Evolutionary conservation across 2,329 filamentous ascomycete genomes (phyloP), one percentile per base, ranked within the genome.

Genomic region (Hymenoscyphus repandus): DNA sequence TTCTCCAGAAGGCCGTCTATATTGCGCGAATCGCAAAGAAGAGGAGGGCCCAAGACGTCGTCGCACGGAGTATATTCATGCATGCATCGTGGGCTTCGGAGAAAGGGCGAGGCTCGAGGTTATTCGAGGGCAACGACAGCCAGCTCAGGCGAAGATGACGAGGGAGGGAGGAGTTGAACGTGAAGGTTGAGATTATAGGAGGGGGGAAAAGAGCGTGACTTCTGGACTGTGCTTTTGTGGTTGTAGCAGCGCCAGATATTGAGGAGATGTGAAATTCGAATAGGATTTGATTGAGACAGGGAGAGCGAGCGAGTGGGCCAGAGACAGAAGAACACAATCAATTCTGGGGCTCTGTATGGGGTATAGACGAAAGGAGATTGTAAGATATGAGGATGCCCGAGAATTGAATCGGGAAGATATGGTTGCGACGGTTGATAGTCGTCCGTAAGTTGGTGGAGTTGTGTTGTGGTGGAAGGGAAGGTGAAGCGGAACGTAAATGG

Each of bases 41-140:
- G 47, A 48, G 22, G 36, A 49, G 43, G 18, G 40, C 37, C 36
- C 45, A 41, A 51, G 47, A 54, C 50, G 52, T 55, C 52, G 53
- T 58, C 52, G 59, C 54, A 59, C 49, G 55, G 58, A 57, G 39
- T 54, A 56, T 54, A 50, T 55, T 57, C 60, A 62, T 52, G 57
- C 62, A 61, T 54, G 54, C 63, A 65, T 63, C 52, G 51, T 59
- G 57, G 45, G 43, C 40, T 49, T 42, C 32, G 39, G 50, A 36
- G 30, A 13, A 12, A 45, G 15, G n/a, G n/a, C 13, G 18, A 7
- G 30, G 38, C 32, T 39, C 30, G 37, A 32, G 44, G 48, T 27
- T 15, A 12, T 36, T 45, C 30, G 42, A 34, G 42, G 42, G 42
- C 30, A 17, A 18, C 42, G 30, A 17, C 17, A 45, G 42, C 31